Conservation (phyloP, 139 green algal genomes). For the Edaphochlamys debaryana region DNA sequence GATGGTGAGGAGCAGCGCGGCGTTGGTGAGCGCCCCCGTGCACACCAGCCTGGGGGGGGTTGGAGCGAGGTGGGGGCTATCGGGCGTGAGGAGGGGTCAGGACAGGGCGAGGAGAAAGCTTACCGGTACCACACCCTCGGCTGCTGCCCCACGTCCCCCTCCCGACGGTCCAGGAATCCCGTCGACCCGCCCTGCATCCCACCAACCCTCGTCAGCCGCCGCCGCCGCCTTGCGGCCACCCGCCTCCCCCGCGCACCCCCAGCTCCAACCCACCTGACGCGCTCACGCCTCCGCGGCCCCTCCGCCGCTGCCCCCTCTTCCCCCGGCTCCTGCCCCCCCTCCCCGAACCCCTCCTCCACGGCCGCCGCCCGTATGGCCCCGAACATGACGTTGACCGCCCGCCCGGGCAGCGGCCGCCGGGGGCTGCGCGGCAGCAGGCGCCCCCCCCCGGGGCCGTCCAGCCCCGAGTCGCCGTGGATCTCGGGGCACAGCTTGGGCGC, state of each 20-base stretch:
- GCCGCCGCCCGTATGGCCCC: not conserved
- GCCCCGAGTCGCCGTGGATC: constrained; percentile 92
- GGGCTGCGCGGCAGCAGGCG: constrained; percentile 55
- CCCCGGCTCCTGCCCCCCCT: not conserved
- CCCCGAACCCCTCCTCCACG: not conserved
- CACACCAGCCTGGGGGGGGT: constrained; percentile 71
- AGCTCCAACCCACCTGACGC: constrained; percentile 3
- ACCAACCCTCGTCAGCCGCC: too few species aligned
- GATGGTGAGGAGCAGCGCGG: constrained; percentile 86
- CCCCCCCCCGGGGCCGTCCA: constrained; percentile 58
- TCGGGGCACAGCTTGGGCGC: constrained; percentile 81
- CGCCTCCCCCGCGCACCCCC: too few species aligned
- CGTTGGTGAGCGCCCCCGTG: constrained; percentile 93
- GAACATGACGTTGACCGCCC: constrained; percentile 13
- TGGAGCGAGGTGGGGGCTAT: not conserved
- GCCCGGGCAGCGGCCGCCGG: constrained; percentile 10
- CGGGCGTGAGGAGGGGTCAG: too few species aligned
- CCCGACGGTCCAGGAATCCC: too few species aligned
- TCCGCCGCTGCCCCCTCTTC: not conserved
- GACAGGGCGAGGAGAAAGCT: too few species aligned
- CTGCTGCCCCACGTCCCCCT: too few species aligned
- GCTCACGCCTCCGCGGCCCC: not conserved
- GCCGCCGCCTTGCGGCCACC: too few species aligned
- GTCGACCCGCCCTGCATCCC: too few species aligned
- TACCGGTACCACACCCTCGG: too few species aligned